These are phyloP conservation scores for Picea mariana DNA, from an alignment of 83 land plant genomes.

Conservation along the genomic window DNA sequence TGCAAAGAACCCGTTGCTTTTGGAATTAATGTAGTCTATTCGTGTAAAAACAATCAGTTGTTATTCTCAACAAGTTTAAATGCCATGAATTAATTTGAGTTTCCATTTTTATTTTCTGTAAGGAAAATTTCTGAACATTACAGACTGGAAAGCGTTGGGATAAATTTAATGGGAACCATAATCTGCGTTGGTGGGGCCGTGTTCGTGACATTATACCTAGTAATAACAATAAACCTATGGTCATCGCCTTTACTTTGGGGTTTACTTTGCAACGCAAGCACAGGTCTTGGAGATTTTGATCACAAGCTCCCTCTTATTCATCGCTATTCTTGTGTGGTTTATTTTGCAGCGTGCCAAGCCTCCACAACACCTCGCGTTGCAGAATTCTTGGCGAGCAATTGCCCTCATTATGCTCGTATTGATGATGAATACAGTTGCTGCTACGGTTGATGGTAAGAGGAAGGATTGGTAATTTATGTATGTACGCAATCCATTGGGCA, in stretches of 20 bases:
- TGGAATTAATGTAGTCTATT: no score
- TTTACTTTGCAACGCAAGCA: not conserved
- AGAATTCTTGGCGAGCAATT: no score
- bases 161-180: slow-evolving; percentile 43
- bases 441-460: no score
- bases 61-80: slow-evolving; percentile 23
- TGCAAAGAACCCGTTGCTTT: no score
- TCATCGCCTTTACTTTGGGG: slow-evolving; percentile 21
- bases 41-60: not conserved
- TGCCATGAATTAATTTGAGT: no score
- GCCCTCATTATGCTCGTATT: no score
- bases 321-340: slow-evolving; percentile 41
- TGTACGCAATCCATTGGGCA: no score
- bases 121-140: no score
- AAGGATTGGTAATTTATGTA: no score
- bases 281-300: not conserved
- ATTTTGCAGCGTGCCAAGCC: slow-evolving; percentile 30
- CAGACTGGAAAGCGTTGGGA: not conserved
- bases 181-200: slow-evolving; percentile 58
- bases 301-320: slow-evolving; percentile 38
- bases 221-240: slow-evolving; percentile 20
- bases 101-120: no score
- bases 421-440: no score
- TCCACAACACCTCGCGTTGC: no score
- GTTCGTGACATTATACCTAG: slow-evolving; percentile 63